phyloP scores from a whole-genome alignment of 768 basidiomycete genomes.

The Chalciporus chontae region DNA sequence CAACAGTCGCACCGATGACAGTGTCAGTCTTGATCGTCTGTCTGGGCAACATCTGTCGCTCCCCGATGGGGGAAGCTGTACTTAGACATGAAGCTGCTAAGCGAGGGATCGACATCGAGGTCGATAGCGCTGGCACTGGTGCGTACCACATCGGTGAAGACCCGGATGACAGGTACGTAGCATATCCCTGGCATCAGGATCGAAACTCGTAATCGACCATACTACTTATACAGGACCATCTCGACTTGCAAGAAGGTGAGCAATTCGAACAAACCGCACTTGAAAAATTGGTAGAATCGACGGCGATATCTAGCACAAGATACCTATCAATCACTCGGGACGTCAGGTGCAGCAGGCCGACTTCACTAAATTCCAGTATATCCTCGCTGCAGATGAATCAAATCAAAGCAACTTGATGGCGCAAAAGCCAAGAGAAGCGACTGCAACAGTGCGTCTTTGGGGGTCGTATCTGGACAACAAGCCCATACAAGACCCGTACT shows the following conservation, averaged over 20 bases:
- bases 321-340: conserved; percentile 68
- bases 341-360: conserved; percentile 65
- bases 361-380: conserved; percentile 75
- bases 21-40: conserved; percentile 73
- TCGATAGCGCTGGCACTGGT: conserved; percentile 84
- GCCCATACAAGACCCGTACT: conserved; percentile 84
- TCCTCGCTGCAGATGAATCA: conserved; percentile 78
- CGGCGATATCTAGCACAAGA: conserved; percentile 48
- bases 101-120: conserved; percentile 61
- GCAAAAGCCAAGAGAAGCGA: conserved; percentile 49
- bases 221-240: conserved; percentile 58
- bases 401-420: conserved; percentile 64
- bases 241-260: conserved; percentile 66
- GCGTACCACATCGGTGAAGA: conserved; percentile 81
- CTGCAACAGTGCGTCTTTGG: conserved; percentile 72
- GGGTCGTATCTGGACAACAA: conserved; percentile 70
- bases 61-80: conserved; percentile 91
- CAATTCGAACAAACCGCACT: background rate
- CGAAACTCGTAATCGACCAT: background rate
- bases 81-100: conserved; percentile 63
- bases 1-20: conserved; percentile 20
- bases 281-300: conserved; percentile 2
- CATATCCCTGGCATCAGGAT: background rate
- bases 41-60: conserved; percentile 83
- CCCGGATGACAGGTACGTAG: conserved; percentile 76